Evolutionary conservation across 2,329 filamentous ascomycete genomes (phyloP).

Genomic region (Pseudogymnoascus sp.): DNA sequence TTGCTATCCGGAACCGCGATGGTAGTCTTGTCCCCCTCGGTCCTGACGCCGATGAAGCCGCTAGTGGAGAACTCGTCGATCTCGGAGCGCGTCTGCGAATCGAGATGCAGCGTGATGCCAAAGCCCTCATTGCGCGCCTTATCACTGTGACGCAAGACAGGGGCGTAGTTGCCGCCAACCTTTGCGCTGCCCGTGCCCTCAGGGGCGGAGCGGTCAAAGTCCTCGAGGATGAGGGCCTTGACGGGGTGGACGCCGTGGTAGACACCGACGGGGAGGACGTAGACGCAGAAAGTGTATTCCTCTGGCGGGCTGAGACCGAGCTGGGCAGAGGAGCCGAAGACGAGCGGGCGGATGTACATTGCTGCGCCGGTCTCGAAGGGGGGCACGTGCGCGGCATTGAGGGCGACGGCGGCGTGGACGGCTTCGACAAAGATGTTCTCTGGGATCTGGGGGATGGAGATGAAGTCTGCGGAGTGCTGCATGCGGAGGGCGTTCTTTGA

Average conservation of each 20-base stretch:
- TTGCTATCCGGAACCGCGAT: slow-evolving; percentile 82
- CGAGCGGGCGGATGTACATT: slow-evolving; percentile 84
- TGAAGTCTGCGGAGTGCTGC: slow-evolving; percentile 74
- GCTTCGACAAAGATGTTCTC: slow-evolving; percentile 67
- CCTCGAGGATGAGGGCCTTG: slow-evolving; percentile 80
- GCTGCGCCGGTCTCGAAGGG: slow-evolving; percentile 82
- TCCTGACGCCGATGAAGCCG: slow-evolving; percentile 78
- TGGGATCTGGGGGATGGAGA: slow-evolving; percentile 77
- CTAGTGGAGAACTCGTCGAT: slow-evolving; percentile 95
- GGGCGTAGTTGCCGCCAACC: slow-evolving; percentile 92
- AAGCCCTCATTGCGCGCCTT: slow-evolving; percentile 70
- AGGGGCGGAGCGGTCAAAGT: slow-evolving; percentile 90
- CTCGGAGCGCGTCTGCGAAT: slow-evolving; percentile 74
- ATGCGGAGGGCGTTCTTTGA: slow-evolving; percentile 77
- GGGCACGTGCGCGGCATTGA: slow-evolving; percentile 87
- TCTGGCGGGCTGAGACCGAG: slow-evolving; percentile 80
- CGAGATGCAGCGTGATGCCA: slow-evolving; percentile 91
- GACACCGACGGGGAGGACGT: slow-evolving; percentile 83
- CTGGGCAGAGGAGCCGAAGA: slow-evolving; percentile 84
- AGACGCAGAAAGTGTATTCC: slow-evolving; percentile 87
- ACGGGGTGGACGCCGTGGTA: slow-evolving; percentile 89
- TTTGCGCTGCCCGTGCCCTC: slow-evolving; percentile 88
- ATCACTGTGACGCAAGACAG: slow-evolving; percentile 82
- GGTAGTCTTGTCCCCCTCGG: slow-evolving; percentile 50
- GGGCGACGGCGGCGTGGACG: slow-evolving; percentile 71